Evolutionary conservation across 2,329 filamentous ascomycete species (phyloP), one percentile per base, ranked within the genome.

Genomic region (Ilyonectria destructans): DNA sequence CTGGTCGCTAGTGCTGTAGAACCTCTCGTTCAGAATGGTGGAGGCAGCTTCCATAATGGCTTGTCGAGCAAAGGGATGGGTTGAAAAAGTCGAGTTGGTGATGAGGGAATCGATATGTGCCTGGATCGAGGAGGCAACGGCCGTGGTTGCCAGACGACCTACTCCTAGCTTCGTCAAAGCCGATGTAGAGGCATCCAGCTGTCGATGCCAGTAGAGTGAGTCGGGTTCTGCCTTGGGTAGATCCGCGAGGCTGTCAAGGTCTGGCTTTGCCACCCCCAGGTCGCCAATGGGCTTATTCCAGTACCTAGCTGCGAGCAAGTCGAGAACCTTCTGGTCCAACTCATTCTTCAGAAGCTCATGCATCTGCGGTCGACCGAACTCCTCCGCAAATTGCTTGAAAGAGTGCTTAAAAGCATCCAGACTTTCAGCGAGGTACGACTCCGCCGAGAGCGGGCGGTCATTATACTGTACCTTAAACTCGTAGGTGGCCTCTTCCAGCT

Each of bases 381-480:
- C 88, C 72, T 97, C 94, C 0, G 94, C 91, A 77, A 98, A 97
- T 73, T 93, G 92, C 79, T 97, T 98, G 84, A 99, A 99, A 0
- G 94, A 94, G 81, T 98, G 97, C 82, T 99, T 99, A 87, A 99
- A 98, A 21, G 92, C 91, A 80, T 99, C 96, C 4, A 99, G 85
- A 73, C 93, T 97, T 80, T 98, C 96, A 2, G 96, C 96, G 45
- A 99, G 88, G 79, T 99, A 99, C 4, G 96, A 97, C 79, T 99
- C 96, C 2, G 96, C 96, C 58, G 94, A 97, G 40, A 99, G 85
- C 1, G 96, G 94, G 7, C 96, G 91, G 79, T 99, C 96, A 77
- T 99, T 99, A 83, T 99, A 99, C 80, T 99, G 97, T 6, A 99
- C 96, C 80, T 99, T 99, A 87, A 97, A 99, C 81, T 99, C 96